phyloP scores from a whole-genome alignment of 116 monocot genomes.

The Iris pallida region DNA sequence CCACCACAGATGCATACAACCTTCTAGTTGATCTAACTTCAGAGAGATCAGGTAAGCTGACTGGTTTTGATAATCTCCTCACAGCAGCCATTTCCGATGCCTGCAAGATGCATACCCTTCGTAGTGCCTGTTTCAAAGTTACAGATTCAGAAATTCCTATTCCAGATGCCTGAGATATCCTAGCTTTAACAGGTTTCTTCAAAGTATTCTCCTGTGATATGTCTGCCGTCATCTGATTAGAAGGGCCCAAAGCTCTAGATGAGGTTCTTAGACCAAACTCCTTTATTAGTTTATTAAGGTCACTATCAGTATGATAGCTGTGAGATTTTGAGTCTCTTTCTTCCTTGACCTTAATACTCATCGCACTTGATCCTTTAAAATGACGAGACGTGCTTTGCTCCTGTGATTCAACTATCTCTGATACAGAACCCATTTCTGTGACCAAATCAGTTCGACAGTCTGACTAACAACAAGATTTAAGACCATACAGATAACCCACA shows the following conservation, averaged over 20 bases:
- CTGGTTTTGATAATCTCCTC: slow-evolving; percentile 57
- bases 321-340: slow-evolving; percentile 19
- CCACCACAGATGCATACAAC: slow-evolving; percentile 59
- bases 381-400: slow-evolving; percentile 18
- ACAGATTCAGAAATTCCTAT: slow-evolving; percentile 62
- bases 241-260: slow-evolving; percentile 14
- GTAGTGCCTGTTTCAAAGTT: slow-evolving; percentile 78
- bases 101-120: slow-evolving; percentile 77
- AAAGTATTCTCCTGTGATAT: slow-evolving; percentile 24
- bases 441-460: no score
- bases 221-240: slow-evolving; percentile 16
- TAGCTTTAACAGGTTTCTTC: slow-evolving; percentile 38
- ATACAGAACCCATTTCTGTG: slow-evolving; percentile 3
- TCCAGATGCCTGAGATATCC: slow-evolving; percentile 32
- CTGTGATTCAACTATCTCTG: slow-evolving; percentile 53
- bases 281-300: slow-evolving; percentile 40
- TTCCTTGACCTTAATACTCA: slow-evolving; percentile 26
- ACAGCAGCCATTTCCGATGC: slow-evolving; percentile 91
- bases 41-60: slow-evolving; percentile 35
- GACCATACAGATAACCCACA: no score
- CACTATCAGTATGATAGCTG: slow-evolving; percentile 34
- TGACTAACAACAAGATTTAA: no score
- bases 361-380: slow-evolving; percentile 11
- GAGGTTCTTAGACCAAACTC: slow-evolving; percentile 37
- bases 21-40: slow-evolving; percentile 62